These are phyloP conservation scores for Pseudozyma tsukubaensis DNA, from an alignment of 1,284 basidiomycete species.

Conservation along the genomic window DNA sequence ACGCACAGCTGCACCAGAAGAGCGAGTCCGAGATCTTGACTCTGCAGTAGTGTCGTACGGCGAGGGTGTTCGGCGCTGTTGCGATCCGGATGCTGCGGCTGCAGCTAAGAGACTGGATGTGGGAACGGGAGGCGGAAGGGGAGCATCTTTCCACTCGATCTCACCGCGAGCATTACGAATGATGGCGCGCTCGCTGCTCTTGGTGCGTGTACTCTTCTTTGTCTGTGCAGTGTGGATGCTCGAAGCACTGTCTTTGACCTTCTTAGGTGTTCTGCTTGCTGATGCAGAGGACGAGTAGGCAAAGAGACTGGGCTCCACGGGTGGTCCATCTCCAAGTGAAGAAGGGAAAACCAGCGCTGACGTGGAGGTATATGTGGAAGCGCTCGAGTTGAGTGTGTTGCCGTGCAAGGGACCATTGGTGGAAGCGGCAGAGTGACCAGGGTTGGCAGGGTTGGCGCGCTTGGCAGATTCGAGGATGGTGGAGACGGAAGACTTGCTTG, in stretches of 20 bases:
- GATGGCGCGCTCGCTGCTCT: conserved; percentile 30
- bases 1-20: conserved; percentile 5
- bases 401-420: conserved; percentile 20
- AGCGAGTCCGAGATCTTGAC: conserved; percentile 19
- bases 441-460: conserved; percentile 14
- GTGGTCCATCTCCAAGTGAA: conserved; percentile 21
- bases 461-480: conserved; percentile 48
- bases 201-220: conserved; percentile 15
- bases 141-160: conserved; percentile 49
- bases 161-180: conserved; percentile 50
- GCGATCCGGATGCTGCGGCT: background rate
- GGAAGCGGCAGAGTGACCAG: background rate
- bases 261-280: conserved; percentile 14
- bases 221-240: conserved; percentile 33
- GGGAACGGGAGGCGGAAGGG: conserved; percentile 10
- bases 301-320: conserved; percentile 47
- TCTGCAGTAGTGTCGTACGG: conserved; percentile 11
- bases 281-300: conserved; percentile 23
- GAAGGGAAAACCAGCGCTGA: conserved; percentile 13
- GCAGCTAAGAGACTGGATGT: conserved; percentile 6
- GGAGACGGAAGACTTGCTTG: conserved; percentile 29
- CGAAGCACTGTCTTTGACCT: conserved; percentile 35
- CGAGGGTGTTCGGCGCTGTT: conserved; percentile 18
- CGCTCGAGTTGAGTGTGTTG: conserved; percentile 25
- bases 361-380: conserved; percentile 5